Evolutionary conservation across 805 yeast species (phyloP).

Genomic region (Candida multigemmis): DNA sequence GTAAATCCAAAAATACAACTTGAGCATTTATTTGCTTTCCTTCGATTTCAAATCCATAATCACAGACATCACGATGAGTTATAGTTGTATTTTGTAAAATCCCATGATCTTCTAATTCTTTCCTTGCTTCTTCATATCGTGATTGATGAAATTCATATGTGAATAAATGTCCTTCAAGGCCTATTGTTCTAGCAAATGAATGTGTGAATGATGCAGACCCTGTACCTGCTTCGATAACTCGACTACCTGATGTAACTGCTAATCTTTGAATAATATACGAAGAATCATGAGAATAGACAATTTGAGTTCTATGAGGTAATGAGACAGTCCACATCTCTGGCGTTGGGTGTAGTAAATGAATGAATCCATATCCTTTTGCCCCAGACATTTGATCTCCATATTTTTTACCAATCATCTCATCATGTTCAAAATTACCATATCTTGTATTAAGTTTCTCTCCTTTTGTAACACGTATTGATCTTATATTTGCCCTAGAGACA

Average conservation of each 20-base stretch:
- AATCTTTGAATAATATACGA: constrained; percentile 82
- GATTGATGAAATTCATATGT: constrained; percentile 90
- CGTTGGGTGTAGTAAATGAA: constrained; percentile 82
- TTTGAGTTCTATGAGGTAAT: constrained; percentile 94
- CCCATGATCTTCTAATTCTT: constrained; percentile 70
- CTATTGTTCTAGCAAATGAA: constrained; percentile 76
- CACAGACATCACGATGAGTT: constrained; percentile 90
- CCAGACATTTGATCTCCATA: constrained; percentile 84
- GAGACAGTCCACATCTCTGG: constrained; percentile 97
- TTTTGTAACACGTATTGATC: constrained; percentile 55
- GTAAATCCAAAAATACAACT: constrained; percentile 81
- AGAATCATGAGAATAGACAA: constrained; percentile 93
- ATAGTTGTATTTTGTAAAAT: constrained; percentile 48
- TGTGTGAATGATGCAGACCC: constrained; percentile 96
- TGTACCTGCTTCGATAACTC: constrained; percentile 94
- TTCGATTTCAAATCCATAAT: constrained; percentile 62
- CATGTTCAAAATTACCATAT: constrained; percentile 85
- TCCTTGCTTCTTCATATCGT: constrained; percentile 67
- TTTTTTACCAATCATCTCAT: constrained; percentile 66
- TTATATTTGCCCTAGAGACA: constrained; percentile 70
- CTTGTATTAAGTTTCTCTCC: constrained; percentile 71
- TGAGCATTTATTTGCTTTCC: constrained; percentile 44
- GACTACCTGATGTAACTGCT: constrained; percentile 60
- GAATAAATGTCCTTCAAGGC: constrained; percentile 51
- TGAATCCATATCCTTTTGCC: constrained; percentile 70